Base-by-base conservation (phyloP, 495 filamentous ascomycete genomes). In the Ascobolus immersus region DNA sequence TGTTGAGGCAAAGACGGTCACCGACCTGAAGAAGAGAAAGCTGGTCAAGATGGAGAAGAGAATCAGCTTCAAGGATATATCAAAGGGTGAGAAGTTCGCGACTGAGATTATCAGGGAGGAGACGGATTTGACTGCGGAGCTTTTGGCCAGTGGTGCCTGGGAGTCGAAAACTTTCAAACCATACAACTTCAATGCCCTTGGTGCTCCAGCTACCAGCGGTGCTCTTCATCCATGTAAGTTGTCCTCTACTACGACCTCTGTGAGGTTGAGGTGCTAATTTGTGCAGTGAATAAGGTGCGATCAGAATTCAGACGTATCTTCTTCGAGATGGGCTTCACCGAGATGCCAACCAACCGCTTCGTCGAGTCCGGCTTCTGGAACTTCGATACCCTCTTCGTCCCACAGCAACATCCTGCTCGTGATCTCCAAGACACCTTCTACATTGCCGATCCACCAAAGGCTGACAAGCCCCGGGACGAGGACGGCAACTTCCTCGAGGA, bases 291-390 rank as follows among this genome's bases (percentile, higher is more conserved):
- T 55, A 93, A 93, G 57, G 82, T 93, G 38, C 71, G 82, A 30
- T 62, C 73, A 38, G 86, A 93, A 54, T 89, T 94, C 64, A 65
- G 86, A 28, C 75, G 78, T 48, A 92, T 93, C 52, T 93, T 94
- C 69, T 96, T 96, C 55, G 80, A 89, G 45, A 74, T 75, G 62
- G 75, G 74, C 21, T 82, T 81, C 54, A 65, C 71, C 34, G 77
- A 84, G 50, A 84, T 84, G 77, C 67, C 75, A 11, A 81, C 77
- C 4, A 67, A 67, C 41, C 57, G 71, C 45, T 86, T 71, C 50
- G 81, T 93, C 38, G 86, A 96, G 59, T 82, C 79, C 14, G 82
- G 82, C 24, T 92, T 93, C 71, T 96, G 84, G 75, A 93, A 93
- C 55, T 94, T 94, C 53, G 86, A 94, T 44, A 70, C 81, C 26